Evolutionary conservation across 441 rosid species (phyloP).

Genomic region (Pelargonium cotyledonis): DNA sequence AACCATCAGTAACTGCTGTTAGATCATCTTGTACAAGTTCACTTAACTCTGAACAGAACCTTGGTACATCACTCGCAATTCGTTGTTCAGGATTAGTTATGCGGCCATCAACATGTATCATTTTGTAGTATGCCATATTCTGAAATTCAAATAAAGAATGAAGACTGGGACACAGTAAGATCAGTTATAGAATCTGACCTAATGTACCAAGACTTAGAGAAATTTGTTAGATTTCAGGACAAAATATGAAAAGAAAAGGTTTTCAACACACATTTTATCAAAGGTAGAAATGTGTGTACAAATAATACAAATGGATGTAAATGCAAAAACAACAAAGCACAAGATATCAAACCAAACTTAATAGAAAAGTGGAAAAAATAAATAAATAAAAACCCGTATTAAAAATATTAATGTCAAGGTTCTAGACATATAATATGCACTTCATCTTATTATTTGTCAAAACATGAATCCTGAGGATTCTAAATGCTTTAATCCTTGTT

Average conservation of each 20-base stretch:
- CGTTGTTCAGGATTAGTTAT: constrained; percentile 90
- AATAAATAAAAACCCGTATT: too few relatives aligned
- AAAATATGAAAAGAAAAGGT: not conserved
- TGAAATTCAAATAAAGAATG: constrained; percentile 34
- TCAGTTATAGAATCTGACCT: not conserved
- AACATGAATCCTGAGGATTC: constrained; percentile 1
- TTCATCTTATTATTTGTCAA: constrained; percentile 3
- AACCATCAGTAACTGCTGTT: constrained; percentile 83
- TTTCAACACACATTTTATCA: not conserved
- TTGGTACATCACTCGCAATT: constrained; percentile 96
- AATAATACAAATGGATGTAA: not conserved
- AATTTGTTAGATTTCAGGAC: not conserved
- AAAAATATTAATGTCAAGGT: not conserved
- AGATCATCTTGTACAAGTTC: constrained; percentile 91
- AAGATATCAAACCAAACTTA: not conserved
- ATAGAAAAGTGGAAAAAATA: not conserved
- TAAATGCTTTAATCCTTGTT: not conserved
- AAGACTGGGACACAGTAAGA: constrained; percentile 11
- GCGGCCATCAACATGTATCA: constrained; percentile 95
- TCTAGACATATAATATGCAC: not conserved
- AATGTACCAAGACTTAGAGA: not conserved
- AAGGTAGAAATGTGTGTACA: constrained; percentile 1
- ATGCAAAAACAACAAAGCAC: not conserved
- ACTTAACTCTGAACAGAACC: constrained; percentile 91
- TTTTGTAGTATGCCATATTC: constrained; percentile 98